phyloP scores from a whole-genome alignment of 2,329 filamentous ascomycete genomes.

The Calonectria pseudoreteaudii region DNA sequence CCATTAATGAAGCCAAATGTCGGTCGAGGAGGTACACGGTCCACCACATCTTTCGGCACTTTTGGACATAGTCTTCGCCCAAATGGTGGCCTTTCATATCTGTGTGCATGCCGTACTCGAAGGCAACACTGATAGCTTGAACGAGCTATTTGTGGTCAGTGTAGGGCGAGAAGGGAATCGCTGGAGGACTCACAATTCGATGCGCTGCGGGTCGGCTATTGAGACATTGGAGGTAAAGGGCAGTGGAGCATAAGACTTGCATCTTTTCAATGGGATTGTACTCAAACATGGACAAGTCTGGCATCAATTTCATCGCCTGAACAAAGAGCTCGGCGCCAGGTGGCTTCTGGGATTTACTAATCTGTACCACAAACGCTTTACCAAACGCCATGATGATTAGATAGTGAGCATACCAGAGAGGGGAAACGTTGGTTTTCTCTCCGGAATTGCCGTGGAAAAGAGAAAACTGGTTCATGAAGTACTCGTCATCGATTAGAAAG shows the following conservation, averaged over 20 bases:
- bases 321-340: constrained; percentile 32
- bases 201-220: constrained; percentile 26
- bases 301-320: constrained; percentile 37
- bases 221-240: constrained; percentile 30
- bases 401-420: constrained; percentile 38
- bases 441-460: constrained; percentile 23
- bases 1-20: constrained; percentile 31
- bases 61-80: constrained; percentile 26
- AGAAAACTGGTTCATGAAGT: constrained; percentile 32
- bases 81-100: constrained; percentile 32
- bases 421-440: not conserved
- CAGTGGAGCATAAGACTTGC: constrained; percentile 33
- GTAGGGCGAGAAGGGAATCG: not conserved
- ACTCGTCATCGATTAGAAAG: constrained; percentile 31
- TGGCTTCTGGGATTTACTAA: constrained; percentile 28
- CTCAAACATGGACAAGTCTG: constrained; percentile 33
- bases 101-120: constrained; percentile 34
- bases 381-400: constrained; percentile 35
- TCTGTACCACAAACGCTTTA: constrained; percentile 36
- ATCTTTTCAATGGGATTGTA: constrained; percentile 30
- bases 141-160: constrained; percentile 21
- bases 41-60: constrained; percentile 30
- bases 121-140: constrained; percentile 22
- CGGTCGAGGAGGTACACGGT: constrained; percentile 36
- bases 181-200: constrained; percentile 9